These are phyloP conservation scores for Pilaira anomala DNA, from an alignment of 192 early-diverging fungal species.

Conservation along the genomic window DNA sequence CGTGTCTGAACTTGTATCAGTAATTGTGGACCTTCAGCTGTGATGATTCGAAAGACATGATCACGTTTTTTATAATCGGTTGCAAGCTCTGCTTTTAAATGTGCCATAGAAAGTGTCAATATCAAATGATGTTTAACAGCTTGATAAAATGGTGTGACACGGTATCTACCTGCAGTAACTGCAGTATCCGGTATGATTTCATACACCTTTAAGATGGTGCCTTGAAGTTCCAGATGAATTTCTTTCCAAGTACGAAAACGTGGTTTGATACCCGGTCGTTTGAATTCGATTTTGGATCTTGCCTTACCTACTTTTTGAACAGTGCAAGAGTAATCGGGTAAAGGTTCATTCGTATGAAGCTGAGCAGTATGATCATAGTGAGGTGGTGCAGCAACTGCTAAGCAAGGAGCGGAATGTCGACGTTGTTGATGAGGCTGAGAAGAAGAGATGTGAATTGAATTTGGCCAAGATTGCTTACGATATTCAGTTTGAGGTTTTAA, in stretches of 20 bases:
- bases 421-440: no score
- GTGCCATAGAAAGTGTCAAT: slow-evolving; percentile 1
- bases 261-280: not conserved
- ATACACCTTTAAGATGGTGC: slow-evolving; percentile 17
- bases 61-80: slow-evolving; percentile 18
- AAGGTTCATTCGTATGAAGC: not conserved
- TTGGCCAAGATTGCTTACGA: slow-evolving; percentile 4
- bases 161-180: not conserved
- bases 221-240: slow-evolving; percentile 21
- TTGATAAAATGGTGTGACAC: slow-evolving; percentile 1
- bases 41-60: slow-evolving; percentile 13
- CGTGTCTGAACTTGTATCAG: slow-evolving; percentile 8
- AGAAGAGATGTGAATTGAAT: not conserved
- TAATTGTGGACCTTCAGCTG: slow-evolving; percentile 9
- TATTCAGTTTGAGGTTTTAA: no score
- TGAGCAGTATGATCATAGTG: not conserved
- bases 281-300: slow-evolving; percentile 6
- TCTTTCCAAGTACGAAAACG: slow-evolving; percentile 9
- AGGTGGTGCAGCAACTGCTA: not conserved
- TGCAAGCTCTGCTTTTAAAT: slow-evolving; percentile 1
- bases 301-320: slow-evolving; percentile 25
- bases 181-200: slow-evolving; percentile 6
- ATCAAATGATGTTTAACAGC: not conserved
- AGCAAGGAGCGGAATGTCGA: not conserved
- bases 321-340: slow-evolving; percentile 23